A percentile compares a stretch with the other conserved stretches of the same genome.
phyloP scores from a whole-genome alignment of 148 eudicot species.

The Bassia scoparia region DNA sequence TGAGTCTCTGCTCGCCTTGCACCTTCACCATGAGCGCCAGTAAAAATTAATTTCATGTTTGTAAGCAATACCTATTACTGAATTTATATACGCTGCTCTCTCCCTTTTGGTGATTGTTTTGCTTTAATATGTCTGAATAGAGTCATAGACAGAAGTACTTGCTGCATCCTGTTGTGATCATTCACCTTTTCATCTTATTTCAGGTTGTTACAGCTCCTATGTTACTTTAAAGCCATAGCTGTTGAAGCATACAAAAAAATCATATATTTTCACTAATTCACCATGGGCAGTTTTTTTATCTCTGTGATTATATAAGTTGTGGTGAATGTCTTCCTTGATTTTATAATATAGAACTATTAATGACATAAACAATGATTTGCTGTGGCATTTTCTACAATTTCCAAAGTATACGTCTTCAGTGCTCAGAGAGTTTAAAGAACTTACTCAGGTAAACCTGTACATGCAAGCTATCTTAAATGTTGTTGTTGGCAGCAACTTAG shows the following conservation, averaged over 20 bases:
- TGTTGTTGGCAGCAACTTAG: background rate
- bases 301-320: background rate
- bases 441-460: constrained; percentile 53
- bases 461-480: background rate
- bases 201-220: constrained; percentile 97
- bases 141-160: background rate
- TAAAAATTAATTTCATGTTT: background rate
- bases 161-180: background rate
- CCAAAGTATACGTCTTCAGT: constrained; percentile 87
- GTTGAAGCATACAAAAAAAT: constrained; percentile 96
- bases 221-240: constrained; percentile 70
- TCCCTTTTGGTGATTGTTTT: background rate
- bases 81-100: background rate
- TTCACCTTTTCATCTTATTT: constrained; percentile 12
- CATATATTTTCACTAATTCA: constrained; percentile 81
- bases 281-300: constrained; percentile 57
- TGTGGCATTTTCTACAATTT: constrained; percentile 54
- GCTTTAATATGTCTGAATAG: too few species aligned
- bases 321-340: background rate
- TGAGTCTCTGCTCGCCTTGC: constrained; percentile 28
- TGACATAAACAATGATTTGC: constrained; percentile 16
- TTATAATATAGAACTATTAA: background rate
- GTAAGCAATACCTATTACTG: background rate
- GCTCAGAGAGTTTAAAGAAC: constrained; percentile 80
- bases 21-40: background rate